Percentiles rank a stretch among this genome's conserved stretches.
Conservation (phyloP, 2,329 filamentous ascomycete genomes). For the Arthrinium puccinioides region DNA sequence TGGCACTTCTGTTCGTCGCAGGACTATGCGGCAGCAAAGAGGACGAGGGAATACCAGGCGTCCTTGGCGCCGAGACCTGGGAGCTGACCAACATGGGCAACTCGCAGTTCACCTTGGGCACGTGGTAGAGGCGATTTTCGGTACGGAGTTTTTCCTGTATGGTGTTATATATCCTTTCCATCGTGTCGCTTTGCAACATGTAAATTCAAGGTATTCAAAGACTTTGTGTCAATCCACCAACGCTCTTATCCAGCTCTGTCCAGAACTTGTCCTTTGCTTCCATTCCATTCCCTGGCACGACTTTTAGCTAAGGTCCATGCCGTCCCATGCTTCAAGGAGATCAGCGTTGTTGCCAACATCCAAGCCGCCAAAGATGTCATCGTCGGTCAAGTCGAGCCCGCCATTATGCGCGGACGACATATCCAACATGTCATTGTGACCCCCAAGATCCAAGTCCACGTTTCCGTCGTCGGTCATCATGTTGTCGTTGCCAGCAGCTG, state of each 20-base stretch:
- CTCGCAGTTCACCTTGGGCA: conserved; percentile 49
- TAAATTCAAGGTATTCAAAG: too few species aligned
- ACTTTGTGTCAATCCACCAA: too few species aligned
- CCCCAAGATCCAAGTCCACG: conserved; percentile 35
- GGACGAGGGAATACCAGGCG: conserved; percentile 32
- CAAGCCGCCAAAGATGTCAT: conserved; percentile 36
- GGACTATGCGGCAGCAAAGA: conserved; percentile 43
- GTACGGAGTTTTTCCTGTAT: too few species aligned
- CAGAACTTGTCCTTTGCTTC: too few species aligned
- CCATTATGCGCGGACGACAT: conserved; percentile 30
- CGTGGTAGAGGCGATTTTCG: too few species aligned
- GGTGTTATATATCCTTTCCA: too few species aligned
- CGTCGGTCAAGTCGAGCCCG: conserved; percentile 29
- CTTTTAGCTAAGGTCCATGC: conserved; percentile 9
- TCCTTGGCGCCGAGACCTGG: conserved; percentile 54
- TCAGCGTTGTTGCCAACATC: conserved; percentile 15
- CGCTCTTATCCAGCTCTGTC: too few species aligned
- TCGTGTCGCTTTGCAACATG: too few species aligned
- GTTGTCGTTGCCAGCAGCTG: conserved; percentile 30
- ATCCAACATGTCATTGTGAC: conserved; percentile 21
- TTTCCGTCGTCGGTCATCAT: conserved; percentile 30
- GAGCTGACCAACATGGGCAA: conserved; percentile 61
- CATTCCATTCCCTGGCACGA: too few species aligned
- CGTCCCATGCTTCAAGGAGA: conserved; percentile 21
- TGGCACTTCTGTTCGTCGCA: conserved; percentile 57